Evolutionary conservation across 371 early-diverging fungal species (phyloP), one percentile per base, ranked within the genome.

Genomic region (Capniomyces stellatus): DNA sequence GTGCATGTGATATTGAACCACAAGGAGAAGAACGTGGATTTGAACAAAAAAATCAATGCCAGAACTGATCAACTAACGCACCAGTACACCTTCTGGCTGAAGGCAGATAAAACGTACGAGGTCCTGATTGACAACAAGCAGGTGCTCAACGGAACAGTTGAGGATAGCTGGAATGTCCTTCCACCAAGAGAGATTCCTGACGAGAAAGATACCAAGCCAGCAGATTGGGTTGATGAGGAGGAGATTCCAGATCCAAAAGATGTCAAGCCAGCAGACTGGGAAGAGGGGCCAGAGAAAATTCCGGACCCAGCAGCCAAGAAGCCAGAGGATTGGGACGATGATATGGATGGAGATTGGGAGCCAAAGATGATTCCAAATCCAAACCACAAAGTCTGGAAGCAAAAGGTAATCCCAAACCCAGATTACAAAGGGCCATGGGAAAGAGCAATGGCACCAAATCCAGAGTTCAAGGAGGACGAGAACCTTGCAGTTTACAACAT

Each of bases 271-370:
- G 73, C 64, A 12, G 78, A 78, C 66, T 82, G 81, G 81, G 70
- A 76, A 22, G 79, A 68, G 40, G 78, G 75, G 10, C 77, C 79
- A 1, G 51, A 53, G 28, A 60, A 61, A 40, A 73, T 82, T 43
- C 69, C 87, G 51, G 93, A 93, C 64, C 85, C 94, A 29, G 81
- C 80, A 23, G 85, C 87, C 57, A 67, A 64, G 60, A 85, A 90
- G 73, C 94, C 94, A 43, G 91, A 87, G 58, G 93, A 92, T 64
- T 92, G 94, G 92, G 90, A 81, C 57, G 78, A 81, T 54, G 82
- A 80, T 56, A 81, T 82, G 69, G 83, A 82, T 63, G 83, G 83
- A 44, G 78, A 78, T 44, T 82, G 82, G 82, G 70, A 82, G 59
- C 72, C 80, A 4, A 80, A 79, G 8, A 50, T 67, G 53, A 51